A percentile compares a stretch with the other conserved stretches of the same genome.
These are phyloP conservation scores for Mitragyna speciosa DNA, from an alignment of 257 asterid genomes.

Conservation along the genomic window DNA sequence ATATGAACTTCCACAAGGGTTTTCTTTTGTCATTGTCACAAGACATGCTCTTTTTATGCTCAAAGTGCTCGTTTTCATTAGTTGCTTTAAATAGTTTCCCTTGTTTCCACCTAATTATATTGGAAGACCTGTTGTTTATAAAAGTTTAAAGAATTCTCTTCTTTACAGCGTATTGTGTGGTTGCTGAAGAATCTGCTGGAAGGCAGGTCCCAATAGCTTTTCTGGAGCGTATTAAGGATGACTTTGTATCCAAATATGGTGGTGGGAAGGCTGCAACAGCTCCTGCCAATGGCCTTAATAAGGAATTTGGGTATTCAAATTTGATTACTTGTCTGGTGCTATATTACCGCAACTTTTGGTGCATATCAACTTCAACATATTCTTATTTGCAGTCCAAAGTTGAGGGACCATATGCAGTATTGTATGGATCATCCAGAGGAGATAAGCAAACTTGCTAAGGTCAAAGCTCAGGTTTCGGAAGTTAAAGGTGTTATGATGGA, in stretches of 20 bases:
- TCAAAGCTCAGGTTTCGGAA: slow-evolving; percentile 84
- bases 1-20: not conserved
- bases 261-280: slow-evolving; percentile 80
- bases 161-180: slow-evolving; percentile 76
- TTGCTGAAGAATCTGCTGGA: slow-evolving; percentile 86
- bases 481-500: slow-evolving; percentile 93
- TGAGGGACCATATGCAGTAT: slow-evolving; percentile 76
- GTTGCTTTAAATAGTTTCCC: not conserved
- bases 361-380: not conserved
- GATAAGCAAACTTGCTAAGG: slow-evolving; percentile 74
- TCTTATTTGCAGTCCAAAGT: slow-evolving; percentile 48
- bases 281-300: slow-evolving; percentile 69
- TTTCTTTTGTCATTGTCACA: not conserved
- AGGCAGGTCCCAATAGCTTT: slow-evolving; percentile 80
- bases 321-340: not conserved
- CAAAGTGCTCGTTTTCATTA: not conserved
- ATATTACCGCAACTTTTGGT: not conserved
- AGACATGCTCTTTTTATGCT: not conserved
- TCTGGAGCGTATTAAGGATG: slow-evolving; percentile 78
- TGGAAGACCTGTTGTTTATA: not conserved
- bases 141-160: not conserved
- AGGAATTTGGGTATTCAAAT: slow-evolving; percentile 61
- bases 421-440: slow-evolving; percentile 78
- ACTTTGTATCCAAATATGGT: slow-evolving; percentile 61
- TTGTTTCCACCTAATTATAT: not conserved